Base-by-base conservation (phyloP, 768 basidiomycete species). In the Amanita thiersii region DNA sequence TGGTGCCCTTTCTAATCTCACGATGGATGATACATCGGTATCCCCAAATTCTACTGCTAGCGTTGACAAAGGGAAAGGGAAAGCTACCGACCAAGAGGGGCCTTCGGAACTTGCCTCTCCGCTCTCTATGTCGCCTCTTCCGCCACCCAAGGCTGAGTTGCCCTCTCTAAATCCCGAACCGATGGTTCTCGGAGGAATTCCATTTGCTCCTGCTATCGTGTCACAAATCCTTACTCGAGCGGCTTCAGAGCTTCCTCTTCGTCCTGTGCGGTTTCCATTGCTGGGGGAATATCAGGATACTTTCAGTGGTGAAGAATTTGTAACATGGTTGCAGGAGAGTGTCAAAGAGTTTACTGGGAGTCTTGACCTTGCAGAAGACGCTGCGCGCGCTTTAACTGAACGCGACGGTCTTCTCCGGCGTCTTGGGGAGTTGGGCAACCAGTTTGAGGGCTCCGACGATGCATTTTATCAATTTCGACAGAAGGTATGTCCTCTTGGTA, bases 301-400 rank as follows among this genome's bases (percentile, higher is more conserved):
- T 45, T 93, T 94, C 61, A 80, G 78, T 11, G 92, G 92, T 20
- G 89, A 90, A 30, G 91, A 94, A 49, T 82, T 96, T 48, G 85
- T 83, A 6, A 70, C 73, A 3, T 96, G 90, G 90, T 60, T 96
- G 43, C 77, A 79, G 44, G 75, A 72, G 44, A 81, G 86, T 48
- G 79, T 93, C 2, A 75, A 77, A 46, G 86, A 75, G 5, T 83
- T 94, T 47, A 81, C 74, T 12, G 86, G 83, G 14, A 83, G 71
- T 56, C 62, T 86, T 42, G 89, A 92, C 45, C 69, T 75, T 33
- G 88, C 88, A 1, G 86, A 87, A 49, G 79, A 88, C 46, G 79
- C 79, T 21, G 80, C 81, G 6, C 64, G 62, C 23, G 76, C 79
- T 32, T 59, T 86, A 44, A 74, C 77, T 0, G 73, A 79, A 50